A percentile compares a stretch with the other conserved stretches of the same genome.
Conservation (phyloP, 176 grass and related monocot species). For the Eleusine coracana region DNA sequence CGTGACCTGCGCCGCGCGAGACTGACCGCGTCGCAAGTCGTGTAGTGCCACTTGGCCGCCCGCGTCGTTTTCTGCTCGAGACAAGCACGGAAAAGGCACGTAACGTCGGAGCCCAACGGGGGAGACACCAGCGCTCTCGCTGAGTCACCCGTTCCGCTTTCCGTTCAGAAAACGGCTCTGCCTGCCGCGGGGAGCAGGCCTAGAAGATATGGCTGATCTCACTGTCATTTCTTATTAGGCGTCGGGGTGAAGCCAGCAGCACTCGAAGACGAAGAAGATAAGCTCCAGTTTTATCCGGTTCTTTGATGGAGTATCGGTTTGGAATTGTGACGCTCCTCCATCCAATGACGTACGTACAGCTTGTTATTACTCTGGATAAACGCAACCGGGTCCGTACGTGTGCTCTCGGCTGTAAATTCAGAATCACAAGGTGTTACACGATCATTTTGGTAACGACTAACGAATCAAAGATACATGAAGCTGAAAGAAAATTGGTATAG, state of each 20-base stretch:
- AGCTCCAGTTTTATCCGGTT: not conserved
- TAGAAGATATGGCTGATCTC: not conserved
- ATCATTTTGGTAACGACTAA: not conserved
- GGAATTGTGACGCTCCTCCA: not conserved
- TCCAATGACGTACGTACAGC: not conserved
- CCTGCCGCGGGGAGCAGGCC: not conserved
- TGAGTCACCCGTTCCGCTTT: not conserved
- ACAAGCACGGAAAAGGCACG: not conserved
- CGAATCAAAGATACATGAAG: not conserved
- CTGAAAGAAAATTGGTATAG: not conserved
- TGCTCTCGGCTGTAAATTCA: not conserved
- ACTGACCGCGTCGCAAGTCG: not conserved
- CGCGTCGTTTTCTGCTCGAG: conserved; percentile 1
- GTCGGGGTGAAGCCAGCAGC: not conserved
- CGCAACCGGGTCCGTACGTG: not conserved
- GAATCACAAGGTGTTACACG: not conserved
- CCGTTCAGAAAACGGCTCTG: not conserved
- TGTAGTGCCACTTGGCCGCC: not conserved
- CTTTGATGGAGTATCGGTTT: not conserved
- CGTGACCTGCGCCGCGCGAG: not conserved
- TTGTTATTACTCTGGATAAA: not conserved
- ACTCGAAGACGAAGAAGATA: not conserved
- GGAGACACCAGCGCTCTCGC: not conserved
- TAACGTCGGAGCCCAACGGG: not conserved
- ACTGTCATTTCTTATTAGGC: not conserved